Evolutionary conservation across 2,329 filamentous ascomycete genomes (phyloP).

Genomic region (Zymoseptoria crescenta): DNA sequence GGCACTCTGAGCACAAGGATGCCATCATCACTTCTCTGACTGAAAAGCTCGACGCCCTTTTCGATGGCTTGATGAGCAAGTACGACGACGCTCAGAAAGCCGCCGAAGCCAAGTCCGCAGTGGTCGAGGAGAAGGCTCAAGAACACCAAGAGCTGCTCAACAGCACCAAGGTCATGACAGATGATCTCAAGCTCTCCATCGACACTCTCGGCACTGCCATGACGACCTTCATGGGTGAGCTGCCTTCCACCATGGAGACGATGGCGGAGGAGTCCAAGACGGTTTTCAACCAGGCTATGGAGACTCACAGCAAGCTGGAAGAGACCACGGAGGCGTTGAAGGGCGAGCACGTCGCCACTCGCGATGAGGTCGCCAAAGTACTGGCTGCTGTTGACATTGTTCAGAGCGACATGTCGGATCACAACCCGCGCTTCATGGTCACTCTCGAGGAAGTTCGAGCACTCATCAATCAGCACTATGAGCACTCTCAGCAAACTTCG

Average conservation of each 20-base stretch:
- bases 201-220: constrained; percentile 69
- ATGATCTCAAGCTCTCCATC: constrained; percentile 79
- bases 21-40: constrained; percentile 48
- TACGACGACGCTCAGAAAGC: constrained; percentile 77
- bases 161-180: constrained; percentile 69
- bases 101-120: constrained; percentile 65
- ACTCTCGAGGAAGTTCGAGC: constrained; percentile 77
- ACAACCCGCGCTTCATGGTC: constrained; percentile 81
- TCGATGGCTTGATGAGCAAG: constrained; percentile 73
- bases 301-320: constrained; percentile 67
- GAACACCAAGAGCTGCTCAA: constrained; percentile 67
- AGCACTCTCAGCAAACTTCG: constrained; percentile 63
- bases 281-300: constrained; percentile 74
- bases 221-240: constrained; percentile 43
- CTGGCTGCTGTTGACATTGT: constrained; percentile 65
- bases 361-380: constrained; percentile 70
- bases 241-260: constrained; percentile 62
- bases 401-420: constrained; percentile 70
- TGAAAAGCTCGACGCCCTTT: constrained; percentile 63
- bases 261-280: constrained; percentile 81
- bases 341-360: constrained; percentile 72
- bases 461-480: constrained; percentile 78
- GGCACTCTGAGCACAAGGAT: constrained; percentile 52
- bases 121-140: constrained; percentile 64
- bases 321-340: constrained; percentile 67